Percentiles rank a stretch among this genome's conserved stretches.
Evolutionary conservation across 2,329 filamentous ascomycete genomes (phyloP).

Genomic region (Aspergillus carbonarius): DNA sequence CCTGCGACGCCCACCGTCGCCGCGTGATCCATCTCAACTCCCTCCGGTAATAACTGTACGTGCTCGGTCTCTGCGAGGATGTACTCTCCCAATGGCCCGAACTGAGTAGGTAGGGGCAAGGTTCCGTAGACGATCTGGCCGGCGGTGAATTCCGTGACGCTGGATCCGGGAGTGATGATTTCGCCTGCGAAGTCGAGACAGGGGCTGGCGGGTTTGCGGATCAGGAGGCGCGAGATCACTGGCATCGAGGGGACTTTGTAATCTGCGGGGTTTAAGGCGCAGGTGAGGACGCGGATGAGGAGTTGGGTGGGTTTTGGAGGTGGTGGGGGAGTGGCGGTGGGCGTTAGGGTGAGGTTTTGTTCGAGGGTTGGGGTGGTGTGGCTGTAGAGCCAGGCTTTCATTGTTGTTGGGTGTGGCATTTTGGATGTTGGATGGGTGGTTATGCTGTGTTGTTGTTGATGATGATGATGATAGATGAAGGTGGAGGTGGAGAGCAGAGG

Average conservation of each 20-base stretch:
- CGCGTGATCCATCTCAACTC: constrained; percentile 44
- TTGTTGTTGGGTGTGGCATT: constrained; percentile 33
- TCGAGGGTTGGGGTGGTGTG: constrained; percentile 50
- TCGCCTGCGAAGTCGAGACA: constrained; percentile 53
- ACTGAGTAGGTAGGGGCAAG: constrained; percentile 27
- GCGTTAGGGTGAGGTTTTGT: constrained; percentile 52
- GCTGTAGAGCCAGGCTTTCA: constrained; percentile 61
- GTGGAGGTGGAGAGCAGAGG: background rate
- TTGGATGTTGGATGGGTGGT: background rate
- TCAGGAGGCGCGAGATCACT: constrained; percentile 39
- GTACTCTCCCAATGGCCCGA: constrained; percentile 49
- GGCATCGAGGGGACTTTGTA: constrained; percentile 61
- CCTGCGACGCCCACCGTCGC: constrained; percentile 49
- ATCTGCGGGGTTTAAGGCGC: constrained; percentile 63
- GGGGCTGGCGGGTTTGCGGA: constrained; percentile 48
- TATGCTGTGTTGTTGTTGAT: background rate
- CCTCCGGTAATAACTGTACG: constrained; percentile 44
- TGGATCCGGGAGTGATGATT: constrained; percentile 38
- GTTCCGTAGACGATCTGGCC: constrained; percentile 51
- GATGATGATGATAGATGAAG: background rate
- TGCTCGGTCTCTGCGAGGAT: constrained; percentile 34
- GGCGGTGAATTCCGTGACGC: constrained; percentile 30
- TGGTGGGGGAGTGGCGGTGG: constrained; percentile 44
- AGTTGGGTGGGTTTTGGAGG: constrained; percentile 46
- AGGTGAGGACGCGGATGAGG: constrained; percentile 56